Evolutionary conservation across 1,139 yeast genomes (phyloP).

Genomic region (Arxiozyma telluris): DNA sequence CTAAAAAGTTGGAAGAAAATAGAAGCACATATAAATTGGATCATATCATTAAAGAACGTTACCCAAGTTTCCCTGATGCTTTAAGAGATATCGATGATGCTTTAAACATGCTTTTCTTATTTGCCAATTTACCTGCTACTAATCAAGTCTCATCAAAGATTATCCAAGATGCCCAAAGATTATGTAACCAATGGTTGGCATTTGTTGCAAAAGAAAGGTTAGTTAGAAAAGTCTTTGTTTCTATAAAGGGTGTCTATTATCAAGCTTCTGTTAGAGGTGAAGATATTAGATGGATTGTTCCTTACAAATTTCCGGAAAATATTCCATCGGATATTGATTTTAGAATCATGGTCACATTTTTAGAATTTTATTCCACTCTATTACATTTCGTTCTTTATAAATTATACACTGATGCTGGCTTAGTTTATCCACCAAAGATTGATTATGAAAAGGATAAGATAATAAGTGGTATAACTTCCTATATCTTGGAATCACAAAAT

Average conservation of each 20-base stretch:
- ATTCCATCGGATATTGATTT: slow-evolving; percentile 93
- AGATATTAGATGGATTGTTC: slow-evolving; percentile 91
- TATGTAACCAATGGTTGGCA: slow-evolving; percentile 94
- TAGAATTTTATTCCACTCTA: slow-evolving; percentile 89
- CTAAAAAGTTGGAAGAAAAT: slow-evolving; percentile 72
- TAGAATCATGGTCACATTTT: slow-evolving; percentile 91
- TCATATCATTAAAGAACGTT: slow-evolving; percentile 86
- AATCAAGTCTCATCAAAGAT: slow-evolving; percentile 70
- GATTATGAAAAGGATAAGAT: slow-evolving; percentile 66
- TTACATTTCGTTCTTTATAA: slow-evolving; percentile 80
- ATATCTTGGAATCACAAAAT: slow-evolving; percentile 54
- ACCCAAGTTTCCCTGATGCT: slow-evolving; percentile 90
- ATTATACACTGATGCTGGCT: slow-evolving; percentile 73
- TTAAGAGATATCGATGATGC: slow-evolving; percentile 93
- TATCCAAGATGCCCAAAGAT: slow-evolving; percentile 74
- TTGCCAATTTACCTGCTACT: slow-evolving; percentile 92
- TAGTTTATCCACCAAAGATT: slow-evolving; percentile 86
- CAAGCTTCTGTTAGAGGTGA: slow-evolving; percentile 87
- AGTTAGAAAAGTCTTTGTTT: slow-evolving; percentile 82
- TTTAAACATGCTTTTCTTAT: slow-evolving; percentile 84
- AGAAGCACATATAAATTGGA: slow-evolving; percentile 83
- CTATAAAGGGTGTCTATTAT: slow-evolving; percentile 95
- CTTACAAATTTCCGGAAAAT: slow-evolving; percentile 92
- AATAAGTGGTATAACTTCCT: slow-evolving; percentile 83
- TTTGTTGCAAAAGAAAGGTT: slow-evolving; percentile 78